Evolutionary conservation across 2,329 filamentous ascomycete species (phyloP), one percentile per base, ranked within the genome.

Genomic region (Diplodia mutila): DNA sequence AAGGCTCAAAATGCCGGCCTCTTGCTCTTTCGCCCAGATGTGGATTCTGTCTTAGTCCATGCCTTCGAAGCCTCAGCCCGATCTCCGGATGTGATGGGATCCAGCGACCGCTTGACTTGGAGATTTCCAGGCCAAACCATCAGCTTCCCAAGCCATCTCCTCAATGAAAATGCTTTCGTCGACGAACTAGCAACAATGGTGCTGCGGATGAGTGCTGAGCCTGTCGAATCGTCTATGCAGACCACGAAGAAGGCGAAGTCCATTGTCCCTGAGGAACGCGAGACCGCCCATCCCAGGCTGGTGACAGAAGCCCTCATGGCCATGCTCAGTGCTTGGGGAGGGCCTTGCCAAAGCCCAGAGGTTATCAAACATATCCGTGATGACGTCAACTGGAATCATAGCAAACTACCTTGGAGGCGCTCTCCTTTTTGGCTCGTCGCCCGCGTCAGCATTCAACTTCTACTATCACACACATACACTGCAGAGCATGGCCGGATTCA

Each of bases 381-480:
- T 48, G 85, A 87, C 27, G 80, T 86, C 2, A 68, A 83, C n/a
- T 85, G 79, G 77, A 68, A 71, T 2, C 55, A 74, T 65, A 67
- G 66, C 8, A 69, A 66, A 1, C 54, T 63, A 1, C 82, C 82
- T 0, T 87, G 85, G 85, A 76, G 80, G 2, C 73, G 82, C 65
- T 86, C 84, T 6, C 76, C 85, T 0, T 67, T 83, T 0, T 88
- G 85, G 85, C 74, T 87, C 0, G 75, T 86, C 0, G 67, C 87
- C 4, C 82, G 85, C 1, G 84, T 86, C 0, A 73, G 77, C 0
- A 68, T 86, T 1, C 84, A 87, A 61, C 71, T 72, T 2, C 16
- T 54, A 11, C 52, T 68, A 4, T 27, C 14, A 11, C 34, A 57
- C 39, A 23, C 9, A 8, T 49, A 34, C 23, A 2, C 32, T 16